Evolutionary conservation across 202 grass and related monocot genomes (phyloP).

Genomic region (Cymbopogon flexuosus): DNA sequence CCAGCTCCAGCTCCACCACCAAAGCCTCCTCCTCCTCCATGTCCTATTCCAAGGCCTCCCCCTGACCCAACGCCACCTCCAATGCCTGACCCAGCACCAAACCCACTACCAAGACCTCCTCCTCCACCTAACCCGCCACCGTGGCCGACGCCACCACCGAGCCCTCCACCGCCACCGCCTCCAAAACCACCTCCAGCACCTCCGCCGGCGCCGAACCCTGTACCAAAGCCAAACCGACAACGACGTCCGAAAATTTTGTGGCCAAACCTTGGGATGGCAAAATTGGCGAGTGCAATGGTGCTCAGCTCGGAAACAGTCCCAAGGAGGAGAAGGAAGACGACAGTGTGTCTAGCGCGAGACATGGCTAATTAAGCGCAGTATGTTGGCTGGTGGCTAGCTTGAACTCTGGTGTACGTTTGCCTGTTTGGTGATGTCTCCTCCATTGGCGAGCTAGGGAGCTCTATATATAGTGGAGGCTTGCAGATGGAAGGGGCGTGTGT

Average conservation of each 20-base stretch:
- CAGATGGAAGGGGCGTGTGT: background rate
- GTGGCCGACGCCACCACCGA: background rate
- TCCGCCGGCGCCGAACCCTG: background rate
- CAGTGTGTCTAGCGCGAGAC: background rate
- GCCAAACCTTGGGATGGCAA: background rate
- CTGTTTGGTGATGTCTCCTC: background rate
- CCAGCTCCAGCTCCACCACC: background rate
- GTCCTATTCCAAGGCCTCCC: no score
- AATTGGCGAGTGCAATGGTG: background rate
- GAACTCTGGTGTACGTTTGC: background rate
- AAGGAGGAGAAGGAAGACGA: background rate
- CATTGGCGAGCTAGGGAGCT: background rate
- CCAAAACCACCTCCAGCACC: background rate
- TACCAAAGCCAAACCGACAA: background rate
- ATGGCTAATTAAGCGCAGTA: background rate
- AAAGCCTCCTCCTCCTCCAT: background rate
- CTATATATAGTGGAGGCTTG: background rate
- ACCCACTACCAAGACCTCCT: background rate
- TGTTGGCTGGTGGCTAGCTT: background rate
- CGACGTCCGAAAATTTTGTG: background rate
- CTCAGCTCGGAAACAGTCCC: background rate
- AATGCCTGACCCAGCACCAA: background rate
- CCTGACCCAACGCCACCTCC: background rate
- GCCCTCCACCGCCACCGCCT: background rate
- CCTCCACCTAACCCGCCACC: background rate